Evolutionary conservation across 202 grass and related monocot species (phyloP).

Genomic region (Carex sylvatica): DNA sequence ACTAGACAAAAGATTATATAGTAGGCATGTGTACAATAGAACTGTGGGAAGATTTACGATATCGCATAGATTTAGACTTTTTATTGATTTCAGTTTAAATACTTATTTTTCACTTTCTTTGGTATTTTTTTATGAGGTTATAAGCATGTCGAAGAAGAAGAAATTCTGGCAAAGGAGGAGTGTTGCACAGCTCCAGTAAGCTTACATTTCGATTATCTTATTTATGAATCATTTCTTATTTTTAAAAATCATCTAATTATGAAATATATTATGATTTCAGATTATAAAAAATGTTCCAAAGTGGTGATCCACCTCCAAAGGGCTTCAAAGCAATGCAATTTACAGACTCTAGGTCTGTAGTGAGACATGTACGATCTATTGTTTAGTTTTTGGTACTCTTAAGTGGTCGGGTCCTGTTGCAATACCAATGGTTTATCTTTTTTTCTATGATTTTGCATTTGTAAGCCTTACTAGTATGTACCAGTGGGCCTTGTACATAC

Average conservation of each 20-base stretch:
- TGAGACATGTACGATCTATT: constrained; percentile 44
- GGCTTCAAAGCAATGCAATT: constrained; percentile 52
- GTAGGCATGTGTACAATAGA: too few relatives aligned
- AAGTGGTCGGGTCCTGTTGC: not conserved
- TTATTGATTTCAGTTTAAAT: too few relatives aligned
- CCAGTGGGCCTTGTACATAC: too few relatives aligned
- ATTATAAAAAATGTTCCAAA: constrained; percentile 71
- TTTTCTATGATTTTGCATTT: not conserved
- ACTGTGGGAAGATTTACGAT: too few relatives aligned
- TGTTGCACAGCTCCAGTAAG: constrained; percentile 51
- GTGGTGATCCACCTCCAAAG: constrained; percentile 40
- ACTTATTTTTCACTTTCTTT: too few relatives aligned
- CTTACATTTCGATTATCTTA: constrained; percentile 19
- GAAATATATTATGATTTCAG: constrained; percentile 33
- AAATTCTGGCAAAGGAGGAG: constrained; percentile 48
- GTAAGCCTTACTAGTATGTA: not conserved
- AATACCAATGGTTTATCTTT: not conserved
- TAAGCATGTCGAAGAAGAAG: constrained; percentile 67
- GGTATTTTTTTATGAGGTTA: too few relatives aligned
- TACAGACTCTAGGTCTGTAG: constrained; percentile 64
- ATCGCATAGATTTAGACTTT: too few relatives aligned
- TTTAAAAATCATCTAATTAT: not conserved
- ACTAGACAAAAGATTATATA: too few relatives aligned
- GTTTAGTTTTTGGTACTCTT: not conserved
- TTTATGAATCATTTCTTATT: not conserved